phyloP scores from a whole-genome alignment of 768 basidiomycete genomes.

The Boletellus ananiceps region DNA sequence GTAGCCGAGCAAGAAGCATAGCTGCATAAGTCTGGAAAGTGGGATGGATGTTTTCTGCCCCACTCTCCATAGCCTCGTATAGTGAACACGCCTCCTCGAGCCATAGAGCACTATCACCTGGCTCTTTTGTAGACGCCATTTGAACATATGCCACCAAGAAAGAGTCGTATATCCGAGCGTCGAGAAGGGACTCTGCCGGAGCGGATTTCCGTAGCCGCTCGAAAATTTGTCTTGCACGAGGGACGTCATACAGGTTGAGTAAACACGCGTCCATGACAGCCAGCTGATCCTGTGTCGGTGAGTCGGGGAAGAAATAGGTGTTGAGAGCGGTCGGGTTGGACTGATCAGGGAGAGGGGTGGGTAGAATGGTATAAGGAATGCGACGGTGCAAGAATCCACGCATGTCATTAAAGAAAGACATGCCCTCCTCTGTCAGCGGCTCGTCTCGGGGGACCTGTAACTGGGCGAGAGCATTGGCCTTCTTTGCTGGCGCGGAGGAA shows the following conservation, averaged over 20 bases:
- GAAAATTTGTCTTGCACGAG: slow-evolving; percentile 72
- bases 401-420: slow-evolving; percentile 36
- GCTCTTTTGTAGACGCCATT: slow-evolving; percentile 49
- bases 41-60: slow-evolving; percentile 44
- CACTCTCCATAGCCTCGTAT: slow-evolving; percentile 52
- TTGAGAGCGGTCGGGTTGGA: slow-evolving; percentile 33
- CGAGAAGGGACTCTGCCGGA: slow-evolving; percentile 44
- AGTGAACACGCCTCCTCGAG: slow-evolving; percentile 57
- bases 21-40: slow-evolving; percentile 60
- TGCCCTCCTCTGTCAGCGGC: slow-evolving; percentile 15
- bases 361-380: slow-evolving; percentile 52
- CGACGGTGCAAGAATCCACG: slow-evolving; percentile 47
- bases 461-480: slow-evolving; percentile 42
- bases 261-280: slow-evolving; percentile 84
- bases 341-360: slow-evolving; percentile 59
- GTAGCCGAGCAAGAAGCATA: slow-evolving; percentile 56
- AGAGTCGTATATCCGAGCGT: slow-evolving; percentile 52
- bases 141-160: slow-evolving; percentile 62
- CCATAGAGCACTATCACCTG: slow-evolving; percentile 48
- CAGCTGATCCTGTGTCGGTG: slow-evolving; percentile 60
- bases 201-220: slow-evolving; percentile 48
- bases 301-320: slow-evolving; percentile 58
- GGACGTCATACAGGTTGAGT: slow-evolving; percentile 67
- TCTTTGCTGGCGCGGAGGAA: slow-evolving; percentile 64
- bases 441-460: slow-evolving; percentile 32